These are phyloP conservation scores for Plasmodium falciparum DNA, from an alignment of 169 alveolate genomes.

Conservation along the genomic window DNA sequence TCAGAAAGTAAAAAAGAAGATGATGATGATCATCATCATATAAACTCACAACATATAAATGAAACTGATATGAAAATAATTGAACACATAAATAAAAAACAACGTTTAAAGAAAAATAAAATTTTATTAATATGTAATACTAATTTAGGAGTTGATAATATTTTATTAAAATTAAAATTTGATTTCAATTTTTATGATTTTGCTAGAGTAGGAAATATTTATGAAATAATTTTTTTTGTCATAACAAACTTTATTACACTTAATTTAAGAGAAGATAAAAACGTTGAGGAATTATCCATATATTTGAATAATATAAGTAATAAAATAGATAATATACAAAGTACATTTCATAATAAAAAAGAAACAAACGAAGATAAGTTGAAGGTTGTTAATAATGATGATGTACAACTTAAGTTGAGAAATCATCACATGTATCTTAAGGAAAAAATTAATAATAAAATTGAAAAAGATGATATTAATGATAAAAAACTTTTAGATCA, in stretches of 20 bases:
- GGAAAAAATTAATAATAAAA: neutral
- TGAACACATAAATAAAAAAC: neutral
- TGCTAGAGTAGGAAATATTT: constrained; percentile 55
- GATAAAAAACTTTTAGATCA: neutral
- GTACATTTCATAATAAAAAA: neutral
- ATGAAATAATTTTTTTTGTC: constrained; percentile 35
- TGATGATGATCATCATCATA: no score
- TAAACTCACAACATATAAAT: no score
- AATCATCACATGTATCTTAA: neutral
- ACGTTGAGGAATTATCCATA: constrained; percentile 1
- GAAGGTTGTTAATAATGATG: neutral
- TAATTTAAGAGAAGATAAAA: constrained; percentile 21
- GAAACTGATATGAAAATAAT: neutral
- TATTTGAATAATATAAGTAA: constrained; percentile 13
- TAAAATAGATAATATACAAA: neutral
- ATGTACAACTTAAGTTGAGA: neutral
- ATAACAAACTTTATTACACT: constrained; percentile 52
- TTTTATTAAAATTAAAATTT: constrained; percentile 34
- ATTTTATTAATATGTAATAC: constrained; percentile 58
- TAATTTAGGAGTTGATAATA: constrained; percentile 44
- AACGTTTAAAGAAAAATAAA: constrained; percentile 2
- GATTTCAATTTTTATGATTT: constrained; percentile 54
- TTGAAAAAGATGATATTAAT: neutral
- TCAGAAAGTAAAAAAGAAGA: no score
- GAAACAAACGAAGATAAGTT: neutral